Evolutionary conservation across 202 grass and related monocot species (phyloP).

Genomic region (Schoenoplectus triqueter): DNA sequence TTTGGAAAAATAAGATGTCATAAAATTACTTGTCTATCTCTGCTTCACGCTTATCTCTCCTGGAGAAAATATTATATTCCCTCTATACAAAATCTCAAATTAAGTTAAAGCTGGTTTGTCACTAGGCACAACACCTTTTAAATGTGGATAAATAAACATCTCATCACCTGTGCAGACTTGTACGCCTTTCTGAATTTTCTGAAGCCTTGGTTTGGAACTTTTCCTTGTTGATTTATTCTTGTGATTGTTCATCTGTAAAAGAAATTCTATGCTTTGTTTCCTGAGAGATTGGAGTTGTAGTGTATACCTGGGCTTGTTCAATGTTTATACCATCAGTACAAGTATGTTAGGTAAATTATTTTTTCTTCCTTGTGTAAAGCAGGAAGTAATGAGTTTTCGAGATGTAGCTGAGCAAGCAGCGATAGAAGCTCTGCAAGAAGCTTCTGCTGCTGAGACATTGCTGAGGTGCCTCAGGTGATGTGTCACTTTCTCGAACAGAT

Average conservation of each 20-base stretch:
- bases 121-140: background rate
- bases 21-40: background rate
- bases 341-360: conserved; percentile 33
- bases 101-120: background rate
- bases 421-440: conserved; percentile 62
- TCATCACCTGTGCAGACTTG: background rate
- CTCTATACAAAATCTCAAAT: background rate
- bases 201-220: background rate
- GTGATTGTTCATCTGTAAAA: conserved; percentile 4
- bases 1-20: background rate
- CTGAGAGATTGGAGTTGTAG: background rate
- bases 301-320: background rate
- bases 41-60: background rate
- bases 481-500: conserved; percentile 25
- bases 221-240: background rate
- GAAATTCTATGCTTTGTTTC: background rate
- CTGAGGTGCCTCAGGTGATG: conserved; percentile 57
- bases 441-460: conserved; percentile 63
- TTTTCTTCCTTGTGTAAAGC: background rate
- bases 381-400: conserved; percentile 65
- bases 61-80: background rate
- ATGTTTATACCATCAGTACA: background rate
- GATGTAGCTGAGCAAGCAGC: conserved; percentile 64
- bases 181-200: background rate
- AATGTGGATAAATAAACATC: conserved; percentile 18